Conservation (phyloP, 169 alveolate species). For the Plasmodium yoelii region DNA sequence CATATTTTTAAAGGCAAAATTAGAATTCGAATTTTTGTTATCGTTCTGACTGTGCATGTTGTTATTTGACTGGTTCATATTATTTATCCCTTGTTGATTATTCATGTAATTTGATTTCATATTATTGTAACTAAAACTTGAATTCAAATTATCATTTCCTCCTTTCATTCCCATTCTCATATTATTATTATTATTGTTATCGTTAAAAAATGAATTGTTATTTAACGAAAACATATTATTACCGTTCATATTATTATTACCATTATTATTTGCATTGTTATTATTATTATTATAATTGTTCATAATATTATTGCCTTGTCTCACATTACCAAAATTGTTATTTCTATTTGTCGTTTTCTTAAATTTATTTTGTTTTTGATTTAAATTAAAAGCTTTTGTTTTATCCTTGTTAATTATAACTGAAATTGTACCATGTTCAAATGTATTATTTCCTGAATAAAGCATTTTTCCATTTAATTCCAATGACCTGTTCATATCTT, state of each 20-base stretch:
- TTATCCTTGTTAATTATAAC: slow-evolving; percentile 69
- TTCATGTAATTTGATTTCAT: slow-evolving; percentile 29
- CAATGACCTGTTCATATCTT: slow-evolving; percentile 72
- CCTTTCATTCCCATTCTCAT: slow-evolving; percentile 43
- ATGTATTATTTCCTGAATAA: slow-evolving; percentile 53
- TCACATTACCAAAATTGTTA: slow-evolving; percentile 36
- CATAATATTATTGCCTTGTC: slow-evolving; percentile 46
- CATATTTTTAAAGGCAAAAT: slow-evolving; percentile 46
- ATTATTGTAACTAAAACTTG: slow-evolving; percentile 33
- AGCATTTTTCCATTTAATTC: slow-evolving; percentile 66
- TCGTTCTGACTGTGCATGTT: slow-evolving; percentile 22
- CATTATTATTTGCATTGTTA: slow-evolving; percentile 1
- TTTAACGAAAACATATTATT: slow-evolving; percentile 22
- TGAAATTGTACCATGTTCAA: slow-evolving; percentile 65
- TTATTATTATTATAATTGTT: slow-evolving; percentile 10
- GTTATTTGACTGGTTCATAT: slow-evolving; percentile 42
- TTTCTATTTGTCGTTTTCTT: slow-evolving; percentile 41
- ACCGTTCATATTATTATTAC: background rate
- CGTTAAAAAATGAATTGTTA: slow-evolving; percentile 35
- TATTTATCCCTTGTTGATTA: slow-evolving; percentile 7
- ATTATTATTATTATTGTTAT: slow-evolving; percentile 49
- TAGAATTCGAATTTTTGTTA: slow-evolving; percentile 18
- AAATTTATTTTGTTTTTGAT: slow-evolving; percentile 59
- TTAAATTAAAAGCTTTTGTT: slow-evolving; percentile 39
- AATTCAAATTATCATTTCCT: slow-evolving; percentile 4